These are phyloP conservation scores for Pseudocercospora fuligena DNA, from an alignment of 2,329 filamentous ascomycete genomes.

Conservation along the genomic window DNA sequence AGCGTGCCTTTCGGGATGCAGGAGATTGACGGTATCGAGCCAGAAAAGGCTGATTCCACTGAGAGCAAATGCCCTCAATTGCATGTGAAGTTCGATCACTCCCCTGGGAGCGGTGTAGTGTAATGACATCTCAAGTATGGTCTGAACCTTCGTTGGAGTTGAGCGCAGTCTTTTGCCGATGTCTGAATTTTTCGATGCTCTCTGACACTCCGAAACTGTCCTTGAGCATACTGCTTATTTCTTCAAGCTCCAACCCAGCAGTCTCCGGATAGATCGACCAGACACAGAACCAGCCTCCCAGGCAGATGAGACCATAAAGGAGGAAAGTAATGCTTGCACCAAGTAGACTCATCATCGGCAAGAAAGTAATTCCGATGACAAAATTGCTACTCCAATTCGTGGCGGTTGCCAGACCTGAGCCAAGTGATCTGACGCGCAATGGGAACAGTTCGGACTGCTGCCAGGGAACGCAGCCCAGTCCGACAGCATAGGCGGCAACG, in stretches of 20 bases:
- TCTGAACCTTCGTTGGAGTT: not conserved
- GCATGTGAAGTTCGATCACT: not conserved
- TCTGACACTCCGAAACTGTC: conserved; percentile 69
- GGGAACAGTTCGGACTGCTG: conserved; percentile 91
- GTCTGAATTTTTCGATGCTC: conserved; percentile 24
- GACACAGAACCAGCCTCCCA: conserved; percentile 63
- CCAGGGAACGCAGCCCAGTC: conserved; percentile 92
- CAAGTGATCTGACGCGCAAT: conserved; percentile 71
- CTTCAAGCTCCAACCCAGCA: conserved; percentile 78
- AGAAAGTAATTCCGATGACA: conserved; percentile 80
- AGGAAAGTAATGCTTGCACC: conserved; percentile 78
- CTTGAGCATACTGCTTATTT: conserved; percentile 72
- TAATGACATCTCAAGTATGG: not conserved
- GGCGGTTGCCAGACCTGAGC: conserved; percentile 74
- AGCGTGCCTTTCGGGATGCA: not conserved
- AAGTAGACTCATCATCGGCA: conserved; percentile 81
- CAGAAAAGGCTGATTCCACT: not conserved
- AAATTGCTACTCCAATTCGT: conserved; percentile 92
- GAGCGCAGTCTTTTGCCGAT: not conserved
- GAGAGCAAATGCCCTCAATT: not conserved
- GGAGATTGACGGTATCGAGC: conserved; percentile 2
- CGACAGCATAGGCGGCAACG: conserved; percentile 83
- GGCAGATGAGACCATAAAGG: conserved; percentile 76
- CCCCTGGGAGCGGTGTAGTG: not conserved
- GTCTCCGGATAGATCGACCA: conserved; percentile 86